Evolutionary conservation across 1,139 yeast genomes (phyloP).

Genomic region (Sugiyamaella castrensis): DNA sequence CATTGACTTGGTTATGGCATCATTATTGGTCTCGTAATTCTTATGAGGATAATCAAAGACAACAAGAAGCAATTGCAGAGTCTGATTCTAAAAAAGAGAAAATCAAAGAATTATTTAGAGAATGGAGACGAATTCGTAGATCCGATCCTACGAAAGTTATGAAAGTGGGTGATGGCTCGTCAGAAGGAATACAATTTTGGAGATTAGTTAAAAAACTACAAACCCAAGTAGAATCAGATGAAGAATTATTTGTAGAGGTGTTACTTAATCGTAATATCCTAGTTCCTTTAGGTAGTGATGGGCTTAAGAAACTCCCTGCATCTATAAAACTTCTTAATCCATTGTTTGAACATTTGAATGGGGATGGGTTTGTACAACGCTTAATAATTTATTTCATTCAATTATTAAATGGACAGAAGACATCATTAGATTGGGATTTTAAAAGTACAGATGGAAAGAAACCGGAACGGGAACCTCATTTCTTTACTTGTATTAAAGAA

Average conservation of each 20-base stretch:
- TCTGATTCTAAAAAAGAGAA: conserved; percentile 24
- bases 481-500: conserved; percentile 7
- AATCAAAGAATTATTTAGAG: conserved; percentile 34
- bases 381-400: conserved; percentile 21
- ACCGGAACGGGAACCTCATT: conserved; percentile 5
- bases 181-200: conserved; percentile 23
- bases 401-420: conserved; percentile 15
- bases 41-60: conserved; percentile 30
- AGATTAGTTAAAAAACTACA: conserved; percentile 22
- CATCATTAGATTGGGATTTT: conserved; percentile 7
- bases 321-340: conserved; percentile 27
- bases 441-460: not conserved
- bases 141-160: conserved; percentile 42
- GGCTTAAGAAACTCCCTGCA: conserved; percentile 16
- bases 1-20: conserved; percentile 70
- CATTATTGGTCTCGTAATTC: conserved; percentile 66
- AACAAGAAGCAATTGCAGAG: conserved; percentile 15
- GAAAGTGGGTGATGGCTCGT: conserved; percentile 23
- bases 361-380: conserved; percentile 22
- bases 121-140: conserved; percentile 46
- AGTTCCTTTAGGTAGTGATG: conserved; percentile 26
- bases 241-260: conserved; percentile 27
- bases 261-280: conserved; percentile 32
- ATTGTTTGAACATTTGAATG: conserved; percentile 22
- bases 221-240: conserved; percentile 19